phyloP scores from a whole-genome alignment of 2,329 filamentous ascomycete genomes.

The Biscogniauxia sp. region DNA sequence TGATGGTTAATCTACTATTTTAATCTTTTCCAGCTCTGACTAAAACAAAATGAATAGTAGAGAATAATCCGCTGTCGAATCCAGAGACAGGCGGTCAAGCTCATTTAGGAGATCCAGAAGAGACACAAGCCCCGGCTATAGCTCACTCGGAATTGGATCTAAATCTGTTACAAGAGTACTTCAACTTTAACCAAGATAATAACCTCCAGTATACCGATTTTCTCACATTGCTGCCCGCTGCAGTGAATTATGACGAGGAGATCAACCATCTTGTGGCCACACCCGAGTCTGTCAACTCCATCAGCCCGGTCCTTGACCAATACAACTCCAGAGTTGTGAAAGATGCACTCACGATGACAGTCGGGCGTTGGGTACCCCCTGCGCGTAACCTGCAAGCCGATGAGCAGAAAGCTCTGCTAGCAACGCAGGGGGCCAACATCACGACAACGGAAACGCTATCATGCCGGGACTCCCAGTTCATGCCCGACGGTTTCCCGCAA shows the following conservation, averaged over 20 bases:
- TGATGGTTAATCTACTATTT: background rate
- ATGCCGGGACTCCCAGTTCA: background rate
- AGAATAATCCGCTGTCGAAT: background rate
- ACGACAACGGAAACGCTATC: background rate
- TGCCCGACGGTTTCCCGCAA: background rate
- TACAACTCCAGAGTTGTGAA: background rate
- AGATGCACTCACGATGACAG: background rate
- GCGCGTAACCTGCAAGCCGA: background rate
- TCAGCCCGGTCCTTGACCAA: background rate
- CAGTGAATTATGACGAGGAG: background rate
- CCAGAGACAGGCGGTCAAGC: background rate
- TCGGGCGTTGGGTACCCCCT: background rate
- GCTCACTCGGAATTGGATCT: background rate
- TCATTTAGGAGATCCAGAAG: background rate
- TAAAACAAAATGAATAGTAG: background rate
- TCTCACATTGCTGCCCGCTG: background rate
- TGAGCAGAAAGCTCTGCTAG: background rate
- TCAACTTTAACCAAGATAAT: background rate
- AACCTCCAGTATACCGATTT: background rate
- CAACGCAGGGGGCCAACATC: background rate
- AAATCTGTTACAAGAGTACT: background rate
- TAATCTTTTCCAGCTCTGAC: background rate
- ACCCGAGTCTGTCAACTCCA: background rate
- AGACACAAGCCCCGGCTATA: background rate
- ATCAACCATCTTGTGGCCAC: background rate